These are phyloP conservation scores for Candida alai DNA, from an alignment of 805 yeast genomes.

Conservation along the genomic window DNA sequence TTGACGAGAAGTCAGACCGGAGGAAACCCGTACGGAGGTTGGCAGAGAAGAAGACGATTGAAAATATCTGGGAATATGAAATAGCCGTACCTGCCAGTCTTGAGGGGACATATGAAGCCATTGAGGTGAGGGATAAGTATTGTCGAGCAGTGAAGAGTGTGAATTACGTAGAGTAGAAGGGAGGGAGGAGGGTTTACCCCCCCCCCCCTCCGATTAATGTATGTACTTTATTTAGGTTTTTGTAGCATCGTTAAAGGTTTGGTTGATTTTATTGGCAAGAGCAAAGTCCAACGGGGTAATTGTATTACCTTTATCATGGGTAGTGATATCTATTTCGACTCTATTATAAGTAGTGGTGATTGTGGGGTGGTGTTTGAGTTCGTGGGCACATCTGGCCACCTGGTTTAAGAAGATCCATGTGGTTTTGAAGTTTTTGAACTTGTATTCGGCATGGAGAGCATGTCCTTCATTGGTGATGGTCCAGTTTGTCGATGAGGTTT, in stretches of 20 bases:
- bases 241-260: constrained; percentile 5
- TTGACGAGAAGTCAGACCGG: constrained; percentile 28
- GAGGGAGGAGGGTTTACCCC: neutral
- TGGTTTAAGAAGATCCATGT: constrained; percentile 66
- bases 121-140: constrained; percentile 79
- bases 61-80: constrained; percentile 66
- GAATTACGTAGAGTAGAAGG: constrained; percentile 7
- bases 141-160: constrained; percentile 41
- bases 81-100: constrained; percentile 72
- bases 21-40: constrained; percentile 21
- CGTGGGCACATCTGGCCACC: constrained; percentile 55
- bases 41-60: constrained; percentile 56
- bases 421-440: constrained; percentile 49
- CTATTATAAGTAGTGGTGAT: constrained; percentile 59
- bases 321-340: constrained; percentile 52
- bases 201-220: no score
- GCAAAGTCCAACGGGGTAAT: constrained; percentile 54
- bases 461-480: no score
- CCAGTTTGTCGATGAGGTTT: neutral
- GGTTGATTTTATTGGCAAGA: constrained; percentile 44
- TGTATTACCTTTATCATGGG: constrained; percentile 57
- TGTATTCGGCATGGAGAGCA: constrained; percentile 14
- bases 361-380: constrained; percentile 67
- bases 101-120: constrained; percentile 93
- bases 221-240: constrained; percentile 1